phyloP scores from a whole-genome alignment of 2,329 filamentous ascomycete genomes.

The Atkinsonella hypoxylon region DNA sequence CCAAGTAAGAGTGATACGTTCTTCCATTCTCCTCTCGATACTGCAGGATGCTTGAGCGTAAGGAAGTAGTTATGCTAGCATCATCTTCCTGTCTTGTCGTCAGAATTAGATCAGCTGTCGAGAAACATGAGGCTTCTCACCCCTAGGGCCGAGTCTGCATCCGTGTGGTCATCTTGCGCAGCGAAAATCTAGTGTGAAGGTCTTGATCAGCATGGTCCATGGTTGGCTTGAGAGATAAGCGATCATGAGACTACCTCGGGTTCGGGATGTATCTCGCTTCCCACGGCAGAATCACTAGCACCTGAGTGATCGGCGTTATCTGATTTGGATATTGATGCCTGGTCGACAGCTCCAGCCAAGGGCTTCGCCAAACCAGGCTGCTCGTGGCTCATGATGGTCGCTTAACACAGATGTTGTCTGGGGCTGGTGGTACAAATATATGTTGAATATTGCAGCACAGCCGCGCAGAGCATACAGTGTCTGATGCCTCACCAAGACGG shows the following conservation, averaged over 20 bases:
- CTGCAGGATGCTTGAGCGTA: constrained; percentile 23
- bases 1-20: constrained; percentile 24
- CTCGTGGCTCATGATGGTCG: not conserved
- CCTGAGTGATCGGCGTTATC: not conserved
- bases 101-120: too few species aligned
- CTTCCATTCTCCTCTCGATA: constrained; percentile 26
- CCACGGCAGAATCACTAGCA: not conserved
- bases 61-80: constrained; percentile 12
- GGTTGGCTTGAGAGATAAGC: not conserved
- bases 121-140: constrained; percentile 8
- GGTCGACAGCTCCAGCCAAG: not conserved
- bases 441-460: not conserved
- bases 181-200: not conserved
- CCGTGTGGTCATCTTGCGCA: not conserved
- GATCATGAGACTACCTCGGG: not conserved
- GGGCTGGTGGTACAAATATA: not conserved
- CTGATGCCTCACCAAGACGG: not conserved
- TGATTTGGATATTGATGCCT: not conserved
- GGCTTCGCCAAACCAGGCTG: not conserved
- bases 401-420: not conserved
- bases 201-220: not conserved
- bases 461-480: too few species aligned
- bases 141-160: not conserved
- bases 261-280: not conserved
- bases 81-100: not conserved